Evolutionary conservation across 305 asterid species (phyloP).

Genomic region (Solanum hybrid): DNA sequence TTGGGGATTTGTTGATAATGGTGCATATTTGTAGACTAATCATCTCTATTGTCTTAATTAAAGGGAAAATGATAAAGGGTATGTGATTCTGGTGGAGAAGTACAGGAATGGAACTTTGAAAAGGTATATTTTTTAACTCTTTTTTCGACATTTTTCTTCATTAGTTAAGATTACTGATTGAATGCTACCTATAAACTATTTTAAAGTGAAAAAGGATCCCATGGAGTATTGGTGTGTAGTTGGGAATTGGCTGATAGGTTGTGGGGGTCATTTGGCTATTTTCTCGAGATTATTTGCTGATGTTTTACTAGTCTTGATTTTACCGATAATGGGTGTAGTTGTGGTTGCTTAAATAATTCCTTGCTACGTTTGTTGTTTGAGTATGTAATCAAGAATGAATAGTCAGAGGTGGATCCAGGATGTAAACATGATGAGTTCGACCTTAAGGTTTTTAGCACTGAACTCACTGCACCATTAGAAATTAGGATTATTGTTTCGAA

Average conservation of each 20-base stretch:
- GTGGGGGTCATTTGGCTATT: not conserved
- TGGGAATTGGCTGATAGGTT: not conserved
- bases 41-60: not conserved
- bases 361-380: not conserved
- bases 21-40: not conserved
- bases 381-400: not conserved
- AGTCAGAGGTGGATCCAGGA: not conserved
- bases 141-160: not conserved
- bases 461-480: not conserved
- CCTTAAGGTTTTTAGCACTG: not conserved
- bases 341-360: not conserved
- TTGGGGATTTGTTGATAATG: not conserved
- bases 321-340: not conserved
- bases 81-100: slow-evolving; percentile 55
- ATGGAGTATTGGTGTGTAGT: not conserved
- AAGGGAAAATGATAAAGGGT: slow-evolving; percentile 35
- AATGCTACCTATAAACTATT: not conserved
- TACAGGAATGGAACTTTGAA: slow-evolving; percentile 71
- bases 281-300: not conserved
- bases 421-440: not conserved
- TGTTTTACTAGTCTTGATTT: not conserved
- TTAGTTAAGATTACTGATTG: not conserved
- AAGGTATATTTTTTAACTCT: slow-evolving; percentile 26
- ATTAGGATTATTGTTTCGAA: not conserved
- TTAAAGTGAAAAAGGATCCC: not conserved